These are phyloP conservation scores for Balamuthia mandrillaris DNA, from an alignment of 208 protist species.

Conservation along the genomic window DNA sequence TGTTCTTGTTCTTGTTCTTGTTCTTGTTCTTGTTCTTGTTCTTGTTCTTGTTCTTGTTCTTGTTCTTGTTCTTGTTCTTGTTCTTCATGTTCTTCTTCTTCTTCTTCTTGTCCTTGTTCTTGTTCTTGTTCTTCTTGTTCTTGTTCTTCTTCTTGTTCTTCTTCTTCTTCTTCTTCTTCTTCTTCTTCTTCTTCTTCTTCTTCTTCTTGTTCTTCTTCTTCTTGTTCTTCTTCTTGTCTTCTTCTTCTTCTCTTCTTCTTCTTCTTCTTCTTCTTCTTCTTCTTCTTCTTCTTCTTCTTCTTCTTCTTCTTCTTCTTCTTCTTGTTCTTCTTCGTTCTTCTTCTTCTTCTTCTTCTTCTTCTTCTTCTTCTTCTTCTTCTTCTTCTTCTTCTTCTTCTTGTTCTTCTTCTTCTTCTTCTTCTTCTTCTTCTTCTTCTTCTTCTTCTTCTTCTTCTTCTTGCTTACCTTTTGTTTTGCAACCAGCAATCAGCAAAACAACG, in stretches of 20 bases:
- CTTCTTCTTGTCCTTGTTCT: not conserved
- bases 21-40: too few species aligned
- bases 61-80: not conserved
- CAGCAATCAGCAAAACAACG: too few species aligned
- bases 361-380: not conserved
- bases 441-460: not conserved
- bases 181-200: not conserved
- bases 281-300: not conserved
- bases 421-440: not conserved
- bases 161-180: slow-evolving; percentile 11
- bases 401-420: not conserved
- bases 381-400: not conserved
- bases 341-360: not conserved
- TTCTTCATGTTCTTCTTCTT: not conserved
- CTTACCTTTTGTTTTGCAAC: too few species aligned
- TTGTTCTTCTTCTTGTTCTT: not conserved
- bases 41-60: too few species aligned
- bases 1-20: too few species aligned
- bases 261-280: not conserved
- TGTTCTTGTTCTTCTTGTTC: not conserved
- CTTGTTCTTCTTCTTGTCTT: not conserved
- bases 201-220: not conserved
- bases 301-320: not conserved
- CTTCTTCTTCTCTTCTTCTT: not conserved
- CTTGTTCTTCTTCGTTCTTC: not conserved